Evolutionary conservation across 1,139 yeast genomes (phyloP).

Genomic region (Scheffersomyces insectosa): DNA sequence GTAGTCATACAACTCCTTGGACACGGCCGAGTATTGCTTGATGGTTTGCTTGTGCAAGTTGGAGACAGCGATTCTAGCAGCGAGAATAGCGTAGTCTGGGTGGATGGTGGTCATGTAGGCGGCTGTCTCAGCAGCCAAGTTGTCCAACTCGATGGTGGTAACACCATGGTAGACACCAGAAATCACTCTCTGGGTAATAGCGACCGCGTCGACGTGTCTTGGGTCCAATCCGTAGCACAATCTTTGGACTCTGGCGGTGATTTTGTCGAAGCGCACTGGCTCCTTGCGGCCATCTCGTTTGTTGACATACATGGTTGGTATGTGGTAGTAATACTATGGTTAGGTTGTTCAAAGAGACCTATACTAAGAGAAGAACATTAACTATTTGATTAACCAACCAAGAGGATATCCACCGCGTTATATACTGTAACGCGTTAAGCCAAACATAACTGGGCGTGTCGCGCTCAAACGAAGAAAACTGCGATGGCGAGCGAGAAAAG

Average conservation of each 20-base stretch:
- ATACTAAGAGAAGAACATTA: too few relatives aligned
- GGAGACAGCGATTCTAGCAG: constrained; percentile 92
- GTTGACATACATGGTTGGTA: constrained; percentile 45
- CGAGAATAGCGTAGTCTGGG: constrained; percentile 92
- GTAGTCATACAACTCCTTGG: constrained; percentile 65
- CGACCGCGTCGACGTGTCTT: constrained; percentile 81
- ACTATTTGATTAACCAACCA: too few relatives aligned
- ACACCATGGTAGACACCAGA: constrained; percentile 96
- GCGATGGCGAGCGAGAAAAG: too few relatives aligned
- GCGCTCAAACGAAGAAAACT: too few relatives aligned
- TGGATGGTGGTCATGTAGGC: constrained; percentile 96
- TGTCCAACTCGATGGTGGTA: constrained; percentile 87
- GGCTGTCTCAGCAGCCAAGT: constrained; percentile 95
- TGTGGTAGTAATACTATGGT: too few relatives aligned
- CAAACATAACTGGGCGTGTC: too few relatives aligned
- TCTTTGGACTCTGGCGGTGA: constrained; percentile 52
- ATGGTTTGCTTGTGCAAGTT: constrained; percentile 93
- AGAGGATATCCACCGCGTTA: too few relatives aligned
- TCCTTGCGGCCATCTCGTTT: constrained; percentile 81
- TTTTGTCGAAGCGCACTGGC: constrained; percentile 57
- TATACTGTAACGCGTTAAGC: too few relatives aligned
- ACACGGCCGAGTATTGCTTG: constrained; percentile 80
- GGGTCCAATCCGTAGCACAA: constrained; percentile 82
- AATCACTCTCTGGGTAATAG: constrained; percentile 85
- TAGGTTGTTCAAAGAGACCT: too few relatives aligned